phyloP scores from a whole-genome alignment of 1,284 basidiomycete genomes.

The Sanguinoderma infundibulare region DNA sequence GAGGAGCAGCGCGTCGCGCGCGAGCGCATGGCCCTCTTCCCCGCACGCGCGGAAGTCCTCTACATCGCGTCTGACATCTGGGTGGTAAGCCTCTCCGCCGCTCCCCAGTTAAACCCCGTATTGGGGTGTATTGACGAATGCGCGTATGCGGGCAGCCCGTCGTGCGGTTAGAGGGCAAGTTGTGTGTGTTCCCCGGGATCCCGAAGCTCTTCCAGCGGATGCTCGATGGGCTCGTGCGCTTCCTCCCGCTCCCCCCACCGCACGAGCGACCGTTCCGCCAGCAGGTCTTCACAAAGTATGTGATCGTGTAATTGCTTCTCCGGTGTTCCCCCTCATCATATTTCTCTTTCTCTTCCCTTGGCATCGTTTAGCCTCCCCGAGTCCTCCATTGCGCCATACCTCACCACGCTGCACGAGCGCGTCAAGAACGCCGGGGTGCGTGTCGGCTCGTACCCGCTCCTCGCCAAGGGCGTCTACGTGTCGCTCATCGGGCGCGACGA shows the following conservation, averaged over 20 bases:
- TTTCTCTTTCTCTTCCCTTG: conserved; percentile 2
- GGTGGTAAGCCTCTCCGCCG: conserved; percentile 66
- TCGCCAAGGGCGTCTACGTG: conserved; percentile 71
- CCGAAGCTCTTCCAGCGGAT: conserved; percentile 85
- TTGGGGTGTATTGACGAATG: background rate
- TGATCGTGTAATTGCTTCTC: conserved; percentile 14
- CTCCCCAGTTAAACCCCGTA: background rate
- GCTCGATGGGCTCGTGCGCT: conserved; percentile 72
- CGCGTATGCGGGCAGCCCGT: conserved; percentile 64
- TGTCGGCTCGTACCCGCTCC: conserved; percentile 82
- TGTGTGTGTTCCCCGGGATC: conserved; percentile 92
- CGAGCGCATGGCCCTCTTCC: conserved; percentile 86
- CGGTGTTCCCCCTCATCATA: background rate
- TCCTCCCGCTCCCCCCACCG: conserved; percentile 76
- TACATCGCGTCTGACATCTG: conserved; percentile 79
- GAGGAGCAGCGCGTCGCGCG: conserved; percentile 75
- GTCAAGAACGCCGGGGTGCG: conserved; percentile 80
- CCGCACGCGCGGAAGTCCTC: conserved; percentile 74
- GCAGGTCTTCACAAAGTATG: conserved; percentile 80
- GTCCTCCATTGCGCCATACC: conserved; percentile 88
- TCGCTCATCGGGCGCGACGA: conserved; percentile 81
- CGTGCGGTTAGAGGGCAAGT: conserved; percentile 79
- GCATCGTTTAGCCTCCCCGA: conserved; percentile 73
- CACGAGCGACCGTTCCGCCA: conserved; percentile 73
- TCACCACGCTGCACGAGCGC: conserved; percentile 78